Percentiles rank a stretch among this genome's conserved stretches.
Evolutionary conservation across 202 grass and related monocot species (phyloP).

Genomic region (Eragrostis tef): DNA sequence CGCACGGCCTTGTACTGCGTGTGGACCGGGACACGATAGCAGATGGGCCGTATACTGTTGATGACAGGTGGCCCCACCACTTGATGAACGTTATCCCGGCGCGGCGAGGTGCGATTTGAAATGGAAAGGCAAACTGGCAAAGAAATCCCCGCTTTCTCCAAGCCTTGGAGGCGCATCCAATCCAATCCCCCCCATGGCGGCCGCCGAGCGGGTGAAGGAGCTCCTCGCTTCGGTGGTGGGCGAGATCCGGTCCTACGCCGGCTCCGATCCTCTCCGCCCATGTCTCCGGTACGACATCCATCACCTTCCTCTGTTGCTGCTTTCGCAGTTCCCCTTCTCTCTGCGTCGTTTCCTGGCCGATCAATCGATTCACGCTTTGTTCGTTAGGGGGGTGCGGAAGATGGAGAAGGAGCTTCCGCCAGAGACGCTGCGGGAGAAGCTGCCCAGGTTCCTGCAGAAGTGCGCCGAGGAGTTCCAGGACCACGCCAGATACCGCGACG

Average conservation of each 20-base stretch:
- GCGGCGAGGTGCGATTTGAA: background rate
- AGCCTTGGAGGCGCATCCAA: too few species aligned
- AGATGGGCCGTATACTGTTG: background rate
- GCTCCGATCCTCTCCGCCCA: conserved; percentile 80
- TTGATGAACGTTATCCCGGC: background rate
- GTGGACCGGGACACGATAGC: background rate
- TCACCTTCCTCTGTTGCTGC: background rate
- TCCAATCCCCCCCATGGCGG: conserved; percentile 43
- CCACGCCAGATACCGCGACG: conserved; percentile 65
- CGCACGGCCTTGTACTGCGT: background rate
- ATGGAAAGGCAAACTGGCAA: background rate
- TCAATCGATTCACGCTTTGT: background rate
- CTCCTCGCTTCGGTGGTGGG: conserved; percentile 68
- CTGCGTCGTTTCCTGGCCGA: too few species aligned
- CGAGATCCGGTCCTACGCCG: conserved; percentile 71
- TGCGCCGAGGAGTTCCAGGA: conserved; percentile 80
- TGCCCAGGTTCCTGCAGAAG: conserved; percentile 93
- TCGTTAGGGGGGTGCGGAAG: conserved; percentile 63
- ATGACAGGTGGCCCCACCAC: background rate
- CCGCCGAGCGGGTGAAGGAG: conserved; percentile 60
- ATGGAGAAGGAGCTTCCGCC: conserved; percentile 61
- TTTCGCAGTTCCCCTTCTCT: background rate
- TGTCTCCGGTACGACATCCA: conserved; percentile 74
- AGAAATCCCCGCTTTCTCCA: background rate
- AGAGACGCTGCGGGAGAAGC: conserved; percentile 62